Evolutionary conservation across 371 early-diverging fungal species (phyloP).

Genomic region (Sporodiniella umbellata): DNA sequence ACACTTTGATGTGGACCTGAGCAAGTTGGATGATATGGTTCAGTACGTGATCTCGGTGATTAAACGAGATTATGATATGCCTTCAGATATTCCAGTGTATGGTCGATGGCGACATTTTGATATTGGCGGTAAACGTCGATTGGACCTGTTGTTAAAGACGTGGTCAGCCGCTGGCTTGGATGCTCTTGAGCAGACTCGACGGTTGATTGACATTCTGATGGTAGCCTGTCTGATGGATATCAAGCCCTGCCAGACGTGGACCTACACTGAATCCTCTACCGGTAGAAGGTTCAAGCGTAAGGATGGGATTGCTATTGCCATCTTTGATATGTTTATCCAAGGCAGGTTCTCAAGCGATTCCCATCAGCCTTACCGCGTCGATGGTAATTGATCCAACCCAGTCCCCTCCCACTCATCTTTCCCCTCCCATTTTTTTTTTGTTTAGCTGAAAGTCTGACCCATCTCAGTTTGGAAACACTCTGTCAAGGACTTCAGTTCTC

Average conservation of each 20-base stretch:
- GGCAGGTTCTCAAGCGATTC: constrained; percentile 76
- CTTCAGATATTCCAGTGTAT: constrained; percentile 75
- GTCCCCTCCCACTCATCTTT: too few relatives aligned
- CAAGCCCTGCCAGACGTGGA: constrained; percentile 83
- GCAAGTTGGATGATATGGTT: constrained; percentile 66
- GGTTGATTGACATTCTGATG: constrained; percentile 81
- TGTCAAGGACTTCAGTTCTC: constrained; percentile 72
- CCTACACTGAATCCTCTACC: constrained; percentile 58
- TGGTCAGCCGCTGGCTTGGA: constrained; percentile 45
- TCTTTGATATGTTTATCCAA: constrained; percentile 75
- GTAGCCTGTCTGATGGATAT: constrained; percentile 89
- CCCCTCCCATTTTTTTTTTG: neutral
- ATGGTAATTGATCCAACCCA: constrained; percentile 64
- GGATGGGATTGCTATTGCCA: constrained; percentile 87
- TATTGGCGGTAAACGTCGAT: constrained; percentile 56
- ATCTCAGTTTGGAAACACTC: constrained; percentile 56
- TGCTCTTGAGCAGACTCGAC: constrained; percentile 61
- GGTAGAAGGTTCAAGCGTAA: constrained; percentile 61
- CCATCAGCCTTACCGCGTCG: constrained; percentile 68
- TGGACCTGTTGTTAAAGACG: constrained; percentile 52
- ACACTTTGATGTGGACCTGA: constrained; percentile 73
- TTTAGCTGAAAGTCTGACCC: constrained; percentile 49
- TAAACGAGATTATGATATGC: constrained; percentile 65
- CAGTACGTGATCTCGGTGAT: constrained; percentile 71
- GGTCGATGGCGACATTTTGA: constrained; percentile 91